These are phyloP conservation scores for Ogataea saltuana DNA, from an alignment of 805 yeast species.

Conservation along the genomic window DNA sequence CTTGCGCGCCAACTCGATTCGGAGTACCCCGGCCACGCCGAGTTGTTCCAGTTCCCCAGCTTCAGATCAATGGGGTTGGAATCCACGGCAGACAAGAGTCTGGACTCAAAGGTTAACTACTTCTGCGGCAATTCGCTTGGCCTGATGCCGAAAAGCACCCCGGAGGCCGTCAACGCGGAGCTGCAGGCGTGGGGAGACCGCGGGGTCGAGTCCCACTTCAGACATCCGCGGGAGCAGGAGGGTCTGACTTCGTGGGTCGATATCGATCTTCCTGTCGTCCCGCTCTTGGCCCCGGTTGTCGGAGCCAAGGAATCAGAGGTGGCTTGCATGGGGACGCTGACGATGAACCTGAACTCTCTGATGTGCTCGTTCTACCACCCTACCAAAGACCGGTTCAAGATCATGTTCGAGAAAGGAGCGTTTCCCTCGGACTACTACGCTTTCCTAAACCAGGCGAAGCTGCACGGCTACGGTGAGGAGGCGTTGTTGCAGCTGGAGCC, in stretches of 20 bases:
- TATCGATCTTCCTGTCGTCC: constrained; percentile 74
- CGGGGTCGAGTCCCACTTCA: constrained; percentile 84
- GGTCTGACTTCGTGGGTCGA: constrained; percentile 76
- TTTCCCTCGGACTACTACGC: constrained; percentile 94
- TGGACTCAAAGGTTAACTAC: constrained; percentile 46
- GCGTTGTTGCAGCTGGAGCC: constrained; percentile 68
- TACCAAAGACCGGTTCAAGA: constrained; percentile 54
- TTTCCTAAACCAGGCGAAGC: constrained; percentile 65
- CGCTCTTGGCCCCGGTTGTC: constrained; percentile 68
- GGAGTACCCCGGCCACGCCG: constrained; percentile 40
- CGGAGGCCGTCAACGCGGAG: constrained; percentile 60
- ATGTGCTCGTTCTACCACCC: constrained; percentile 78
- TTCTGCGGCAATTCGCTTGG: constrained; percentile 96
- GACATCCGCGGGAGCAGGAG: constrained; percentile 52
- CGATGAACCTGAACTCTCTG: constrained; percentile 77
- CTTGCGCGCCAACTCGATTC: constrained; percentile 41
- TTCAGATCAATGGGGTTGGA: constrained; percentile 56
- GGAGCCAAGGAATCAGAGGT: constrained; percentile 80
- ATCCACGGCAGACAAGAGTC: constrained; percentile 16
- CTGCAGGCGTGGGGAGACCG: constrained; percentile 78
- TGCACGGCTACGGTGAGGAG: constrained; percentile 54
- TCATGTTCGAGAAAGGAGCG: constrained; percentile 81
- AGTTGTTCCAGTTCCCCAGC: constrained; percentile 67
- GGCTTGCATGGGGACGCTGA: constrained; percentile 84
- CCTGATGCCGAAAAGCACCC: constrained; percentile 71